Evolutionary conservation across 2,329 filamentous ascomycete genomes (phyloP).

Genomic region (Trichoderma atroviride): DNA sequence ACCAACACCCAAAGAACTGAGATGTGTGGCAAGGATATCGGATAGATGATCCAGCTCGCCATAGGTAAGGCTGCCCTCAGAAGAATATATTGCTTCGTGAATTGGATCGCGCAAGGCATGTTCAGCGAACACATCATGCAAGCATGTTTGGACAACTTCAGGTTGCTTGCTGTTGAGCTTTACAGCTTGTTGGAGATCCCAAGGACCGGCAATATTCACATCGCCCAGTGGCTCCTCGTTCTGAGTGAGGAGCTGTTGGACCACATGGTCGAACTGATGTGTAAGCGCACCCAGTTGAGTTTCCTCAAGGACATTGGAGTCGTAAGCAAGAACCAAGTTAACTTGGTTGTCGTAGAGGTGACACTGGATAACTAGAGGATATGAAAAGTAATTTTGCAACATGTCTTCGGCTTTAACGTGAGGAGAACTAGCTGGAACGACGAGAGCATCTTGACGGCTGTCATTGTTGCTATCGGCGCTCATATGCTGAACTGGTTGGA

Average conservation of each 20-base stretch:
- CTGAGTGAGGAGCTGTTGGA: constrained; percentile 18
- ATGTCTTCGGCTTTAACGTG: constrained; percentile 4
- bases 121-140: constrained; percentile 14
- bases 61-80: constrained; percentile 20
- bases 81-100: constrained; percentile 24
- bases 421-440: not conserved
- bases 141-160: constrained; percentile 1
- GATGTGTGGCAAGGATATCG: constrained; percentile 13
- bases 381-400: constrained; percentile 24
- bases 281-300: constrained; percentile 1
- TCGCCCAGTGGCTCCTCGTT: not conserved
- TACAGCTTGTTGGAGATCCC: constrained; percentile 17
- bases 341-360: constrained; percentile 5
- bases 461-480: not conserved
- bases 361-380: constrained; percentile 20
- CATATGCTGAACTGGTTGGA: constrained; percentile 26
- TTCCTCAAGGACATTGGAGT: constrained; percentile 12
- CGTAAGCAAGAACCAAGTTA: constrained; percentile 17
- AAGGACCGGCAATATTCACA: constrained; percentile 7
- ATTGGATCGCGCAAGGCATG: constrained; percentile 4
- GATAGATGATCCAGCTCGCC: constrained; percentile 20
- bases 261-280: constrained; percentile 22
- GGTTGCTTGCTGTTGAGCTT: constrained; percentile 8
- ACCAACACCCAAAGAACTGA: constrained; percentile 31
- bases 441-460: not conserved